These are phyloP conservation scores for Quercus alba DNA, from an alignment of 306 rosid genomes.

Conservation along the genomic window DNA sequence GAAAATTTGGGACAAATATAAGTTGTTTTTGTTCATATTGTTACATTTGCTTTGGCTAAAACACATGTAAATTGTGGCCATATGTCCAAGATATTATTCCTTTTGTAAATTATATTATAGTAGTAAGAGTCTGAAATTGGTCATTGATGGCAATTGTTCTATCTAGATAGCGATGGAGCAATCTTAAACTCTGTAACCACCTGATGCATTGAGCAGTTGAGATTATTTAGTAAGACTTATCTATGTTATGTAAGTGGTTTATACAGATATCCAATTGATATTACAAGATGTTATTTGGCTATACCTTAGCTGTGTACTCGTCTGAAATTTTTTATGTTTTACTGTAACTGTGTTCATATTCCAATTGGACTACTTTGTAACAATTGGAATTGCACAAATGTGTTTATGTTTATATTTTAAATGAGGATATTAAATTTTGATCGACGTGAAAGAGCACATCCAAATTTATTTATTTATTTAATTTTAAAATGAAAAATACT, in stretches of 20 bases:
- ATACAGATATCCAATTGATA: neutral
- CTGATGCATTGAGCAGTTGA: neutral
- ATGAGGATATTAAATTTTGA: too few relatives aligned
- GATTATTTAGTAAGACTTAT: neutral
- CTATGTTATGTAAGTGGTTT: neutral
- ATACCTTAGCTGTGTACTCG: neutral
- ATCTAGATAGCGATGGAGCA: too few relatives aligned
- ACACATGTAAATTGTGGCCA: too few relatives aligned
- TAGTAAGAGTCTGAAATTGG: neutral
- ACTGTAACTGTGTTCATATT: neutral
- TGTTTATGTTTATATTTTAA: too few relatives aligned
- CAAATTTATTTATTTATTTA: too few relatives aligned
- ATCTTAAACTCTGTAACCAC: neutral
- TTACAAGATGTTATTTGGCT: neutral
- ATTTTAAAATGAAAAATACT: too few relatives aligned
- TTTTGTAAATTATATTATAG: neutral
- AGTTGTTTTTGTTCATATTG: too few relatives aligned
- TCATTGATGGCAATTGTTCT: neutral
- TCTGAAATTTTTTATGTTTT: neutral
- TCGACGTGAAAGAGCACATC: too few relatives aligned
- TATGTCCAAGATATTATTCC: neutral
- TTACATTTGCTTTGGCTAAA: too few relatives aligned
- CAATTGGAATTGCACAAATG: too few relatives aligned
- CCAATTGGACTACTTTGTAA: too few relatives aligned
- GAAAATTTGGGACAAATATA: too few relatives aligned